phyloP scores from a whole-genome alignment of 2,329 filamentous ascomycete species.

The Exutisphaerella laricina region DNA sequence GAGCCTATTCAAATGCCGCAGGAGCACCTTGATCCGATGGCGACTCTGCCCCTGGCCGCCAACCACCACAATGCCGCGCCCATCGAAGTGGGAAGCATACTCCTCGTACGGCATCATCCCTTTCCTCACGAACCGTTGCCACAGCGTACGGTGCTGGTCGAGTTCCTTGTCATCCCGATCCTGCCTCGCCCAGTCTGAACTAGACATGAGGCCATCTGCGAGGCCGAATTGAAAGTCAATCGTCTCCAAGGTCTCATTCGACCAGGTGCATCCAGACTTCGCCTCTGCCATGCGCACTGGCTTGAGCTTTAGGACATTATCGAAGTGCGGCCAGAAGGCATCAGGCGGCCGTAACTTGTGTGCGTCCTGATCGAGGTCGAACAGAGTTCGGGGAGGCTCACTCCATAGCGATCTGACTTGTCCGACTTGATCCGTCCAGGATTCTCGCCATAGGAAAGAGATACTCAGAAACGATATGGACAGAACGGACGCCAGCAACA shows the following conservation, averaged over 20 bases:
- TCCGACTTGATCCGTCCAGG: not conserved
- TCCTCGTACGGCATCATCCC: constrained; percentile 19
- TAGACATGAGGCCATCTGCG: not conserved
- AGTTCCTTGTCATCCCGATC: not conserved
- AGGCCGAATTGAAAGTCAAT: constrained; percentile 7
- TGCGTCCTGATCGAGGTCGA: not conserved
- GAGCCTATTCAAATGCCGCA: constrained; percentile 16
- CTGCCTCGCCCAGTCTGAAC: not conserved
- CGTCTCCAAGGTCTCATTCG: not conserved
- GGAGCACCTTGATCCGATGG: constrained; percentile 24
- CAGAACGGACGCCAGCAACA: not conserved
- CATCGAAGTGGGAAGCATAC: constrained; percentile 21
- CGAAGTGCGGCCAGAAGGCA: constrained; percentile 5
- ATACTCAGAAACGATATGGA: not conserved
- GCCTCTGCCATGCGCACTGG: constrained; percentile 6
- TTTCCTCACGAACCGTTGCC: constrained; percentile 1
- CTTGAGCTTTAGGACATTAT: not conserved
- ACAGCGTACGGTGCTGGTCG: not conserved
- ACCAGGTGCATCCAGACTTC: constrained; percentile 5
- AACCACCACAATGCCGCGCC: constrained; percentile 32
- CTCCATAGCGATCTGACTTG: not conserved
- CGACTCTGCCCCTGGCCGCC: constrained; percentile 24
- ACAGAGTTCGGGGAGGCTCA: not conserved
- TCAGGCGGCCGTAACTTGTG: constrained; percentile 1
- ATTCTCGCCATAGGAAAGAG: not conserved